Percentiles rank a stretch among this genome's conserved stretches.
phyloP scores from a whole-genome alignment of 805 yeast species.

The Candida argentea region DNA sequence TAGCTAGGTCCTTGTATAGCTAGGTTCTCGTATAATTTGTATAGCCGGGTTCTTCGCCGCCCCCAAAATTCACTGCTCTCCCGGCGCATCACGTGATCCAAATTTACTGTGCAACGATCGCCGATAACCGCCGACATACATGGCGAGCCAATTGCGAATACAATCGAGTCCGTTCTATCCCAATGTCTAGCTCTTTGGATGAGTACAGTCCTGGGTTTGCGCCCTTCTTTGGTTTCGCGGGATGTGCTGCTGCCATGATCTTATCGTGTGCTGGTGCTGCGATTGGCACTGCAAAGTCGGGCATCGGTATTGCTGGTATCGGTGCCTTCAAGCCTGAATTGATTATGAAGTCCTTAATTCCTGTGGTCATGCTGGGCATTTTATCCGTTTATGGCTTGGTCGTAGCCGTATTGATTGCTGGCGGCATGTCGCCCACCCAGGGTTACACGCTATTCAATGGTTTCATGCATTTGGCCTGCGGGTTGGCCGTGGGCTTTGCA shows the following conservation, averaged over 20 bases:
- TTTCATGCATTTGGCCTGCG: slow-evolving; percentile 97
- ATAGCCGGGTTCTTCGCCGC: too few relatives aligned
- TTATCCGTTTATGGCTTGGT: slow-evolving; percentile 94
- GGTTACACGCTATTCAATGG: slow-evolving; percentile 87
- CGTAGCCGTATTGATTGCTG: slow-evolving; percentile 92
- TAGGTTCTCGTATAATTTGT: too few relatives aligned
- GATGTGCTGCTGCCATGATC: slow-evolving; percentile 89
- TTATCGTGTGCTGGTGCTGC: slow-evolving; percentile 97
- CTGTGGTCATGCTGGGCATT: slow-evolving; percentile 98
- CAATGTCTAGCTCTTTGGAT: too few relatives aligned
- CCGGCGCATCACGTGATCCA: too few relatives aligned
- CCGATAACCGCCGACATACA: slow-evolving; percentile 1
- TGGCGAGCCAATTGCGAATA: slow-evolving; percentile 1
- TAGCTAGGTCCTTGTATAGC: too few relatives aligned
- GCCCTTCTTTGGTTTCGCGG: slow-evolving; percentile 96
- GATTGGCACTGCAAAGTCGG: slow-evolving; percentile 95
- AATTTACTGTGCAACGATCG: slow-evolving; percentile 1
- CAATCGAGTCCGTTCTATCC: slow-evolving; percentile 3
- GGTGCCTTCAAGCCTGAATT: slow-evolving; percentile 96
- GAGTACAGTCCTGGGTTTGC: slow-evolving; percentile 87
- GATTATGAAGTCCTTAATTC: slow-evolving; percentile 90
- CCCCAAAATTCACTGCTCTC: too few relatives aligned
- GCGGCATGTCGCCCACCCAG: slow-evolving; percentile 68
- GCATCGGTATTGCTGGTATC: slow-evolving; percentile 96
- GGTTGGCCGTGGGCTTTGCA: slow-evolving; percentile 91